Base-by-base conservation (phyloP, 768 basidiomycete genomes). In the Nevesoporus exiguus region DNA sequence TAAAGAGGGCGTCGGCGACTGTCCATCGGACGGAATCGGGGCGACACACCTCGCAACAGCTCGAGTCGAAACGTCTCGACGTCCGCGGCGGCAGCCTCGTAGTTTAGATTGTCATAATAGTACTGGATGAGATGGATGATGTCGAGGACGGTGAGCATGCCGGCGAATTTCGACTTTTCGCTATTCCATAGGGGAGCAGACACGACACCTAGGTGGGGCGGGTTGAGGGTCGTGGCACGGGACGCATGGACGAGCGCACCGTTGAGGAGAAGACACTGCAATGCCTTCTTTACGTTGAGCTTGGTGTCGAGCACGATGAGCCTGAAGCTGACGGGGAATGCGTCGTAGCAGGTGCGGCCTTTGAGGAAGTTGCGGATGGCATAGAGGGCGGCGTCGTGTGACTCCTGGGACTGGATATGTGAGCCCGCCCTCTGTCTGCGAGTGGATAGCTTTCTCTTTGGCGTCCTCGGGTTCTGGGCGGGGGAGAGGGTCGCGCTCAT, bases 81-180 rank as follows among this genome's bases (percentile, higher is more conserved):
- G 63, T 98, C 94, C 11, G 86, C 81, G 0, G 87, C 83, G 6
- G 93, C 95, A 49, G 83, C 84, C 62, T 93, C 93, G 34, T 85
- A 85, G 30, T 89, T 85, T 2, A 81, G 75, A 13, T 88, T 91
- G 44, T 86, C 84, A 72, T 98, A 97, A 72, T 98, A 99, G 75
- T 95, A 97, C 65, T 99, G 97, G 60, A 99, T 98, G 60, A 99
- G 84, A 70, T 99, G 97, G 54, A 99, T 98, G 70, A 99, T 94
- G 71, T 99, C 97, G 53, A 93, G 82, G n/a, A 98, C 93, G 9
- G 97, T 99, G 66, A 99, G 88, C 96, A 99, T 98, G 56, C 97
- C 97, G 9, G 93, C 92, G 65, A 99, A 99, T 39, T 78, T 83
- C 5, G 92, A 95, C 56, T 82, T 84, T 59, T 93, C 90, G 70